Conservation (phyloP, 805 yeast species). For the Candida maesae region DNA sequence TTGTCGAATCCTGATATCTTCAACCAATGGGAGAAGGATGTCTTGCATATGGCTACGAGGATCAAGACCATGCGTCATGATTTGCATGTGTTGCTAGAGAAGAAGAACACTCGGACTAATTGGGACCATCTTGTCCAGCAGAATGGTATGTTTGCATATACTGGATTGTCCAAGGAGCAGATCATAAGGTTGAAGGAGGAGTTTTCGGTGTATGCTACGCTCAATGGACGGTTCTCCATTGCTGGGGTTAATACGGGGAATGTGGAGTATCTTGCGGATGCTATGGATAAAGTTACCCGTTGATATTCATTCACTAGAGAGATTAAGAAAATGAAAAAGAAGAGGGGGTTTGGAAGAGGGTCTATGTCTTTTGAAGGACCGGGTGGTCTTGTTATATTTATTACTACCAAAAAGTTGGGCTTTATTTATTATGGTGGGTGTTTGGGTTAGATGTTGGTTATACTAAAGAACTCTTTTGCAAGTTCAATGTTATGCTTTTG, state of each 20-base stretch:
- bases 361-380: too few species aligned
- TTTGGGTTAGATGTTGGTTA: too few species aligned
- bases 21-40: constrained; percentile 77
- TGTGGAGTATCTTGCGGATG: constrained; percentile 68
- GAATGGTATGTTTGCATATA: constrained; percentile 95
- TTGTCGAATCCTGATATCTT: constrained; percentile 57
- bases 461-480: too few species aligned
- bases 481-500: too few species aligned
- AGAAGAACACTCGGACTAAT: constrained; percentile 40
- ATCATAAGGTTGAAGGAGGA: constrained; percentile 66
- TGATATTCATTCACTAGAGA: neutral
- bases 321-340: too few species aligned
- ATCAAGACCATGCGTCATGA: constrained; percentile 66
- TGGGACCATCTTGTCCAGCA: constrained; percentile 89
- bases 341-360: too few species aligned
- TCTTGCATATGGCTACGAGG: constrained; percentile 73
- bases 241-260: constrained; percentile 83
- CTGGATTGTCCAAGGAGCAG: constrained; percentile 73
- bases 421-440: too few species aligned
- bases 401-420: too few species aligned
- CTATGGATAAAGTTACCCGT: constrained; percentile 42
- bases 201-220: constrained; percentile 78
- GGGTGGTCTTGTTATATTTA: too few species aligned
- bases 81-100: constrained; percentile 58
- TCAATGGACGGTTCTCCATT: constrained; percentile 87